A percentile compares a stretch with the other conserved stretches of the same genome.
phyloP scores from a whole-genome alignment of 2,329 filamentous ascomycete genomes.

The Alternaria sp. region DNA sequence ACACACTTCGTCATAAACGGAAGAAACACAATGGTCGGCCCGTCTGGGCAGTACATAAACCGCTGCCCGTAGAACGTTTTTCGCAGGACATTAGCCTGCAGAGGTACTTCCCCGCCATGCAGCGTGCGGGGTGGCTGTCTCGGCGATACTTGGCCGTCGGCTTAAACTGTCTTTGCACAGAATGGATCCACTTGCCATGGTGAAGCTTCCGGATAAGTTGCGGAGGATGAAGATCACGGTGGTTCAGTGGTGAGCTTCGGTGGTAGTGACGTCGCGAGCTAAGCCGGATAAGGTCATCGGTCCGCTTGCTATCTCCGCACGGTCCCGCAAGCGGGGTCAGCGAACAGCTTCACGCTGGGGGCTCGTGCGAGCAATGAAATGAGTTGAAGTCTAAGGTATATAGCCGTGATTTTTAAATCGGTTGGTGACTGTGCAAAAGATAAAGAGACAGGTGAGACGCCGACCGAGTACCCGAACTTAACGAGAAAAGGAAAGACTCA shows the following conservation, averaged over 20 bases:
- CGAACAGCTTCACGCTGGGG: background rate
- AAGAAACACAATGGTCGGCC: constrained; percentile 5
- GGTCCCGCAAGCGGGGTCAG: constrained; percentile 1
- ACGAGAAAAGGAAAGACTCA: background rate
- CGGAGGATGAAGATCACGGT: background rate
- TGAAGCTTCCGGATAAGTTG: background rate
- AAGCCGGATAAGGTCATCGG: background rate
- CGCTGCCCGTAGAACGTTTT: constrained; percentile 2
- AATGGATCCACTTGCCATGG: background rate
- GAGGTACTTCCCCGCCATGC: constrained; percentile 21
- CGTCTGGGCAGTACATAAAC: constrained; percentile 13
- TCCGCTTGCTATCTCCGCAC: constrained; percentile 6
- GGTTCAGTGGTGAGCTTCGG: background rate
- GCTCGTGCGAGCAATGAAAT: background rate
- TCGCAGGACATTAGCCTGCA: background rate
- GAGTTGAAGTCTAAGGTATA: background rate
- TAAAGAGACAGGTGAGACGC: background rate
- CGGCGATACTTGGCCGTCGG: constrained; percentile 18
- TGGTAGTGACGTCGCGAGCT: constrained; percentile 6
- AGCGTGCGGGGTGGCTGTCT: constrained; percentile 31
- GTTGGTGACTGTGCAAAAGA: background rate
- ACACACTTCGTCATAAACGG: constrained; percentile 7
- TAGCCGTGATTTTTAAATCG: background rate
- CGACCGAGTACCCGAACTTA: background rate
- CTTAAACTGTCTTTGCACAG: background rate